Evolutionary conservation across 2,329 filamentous ascomycete genomes (phyloP).

Genomic region (Xylariomycetidae sp.): DNA sequence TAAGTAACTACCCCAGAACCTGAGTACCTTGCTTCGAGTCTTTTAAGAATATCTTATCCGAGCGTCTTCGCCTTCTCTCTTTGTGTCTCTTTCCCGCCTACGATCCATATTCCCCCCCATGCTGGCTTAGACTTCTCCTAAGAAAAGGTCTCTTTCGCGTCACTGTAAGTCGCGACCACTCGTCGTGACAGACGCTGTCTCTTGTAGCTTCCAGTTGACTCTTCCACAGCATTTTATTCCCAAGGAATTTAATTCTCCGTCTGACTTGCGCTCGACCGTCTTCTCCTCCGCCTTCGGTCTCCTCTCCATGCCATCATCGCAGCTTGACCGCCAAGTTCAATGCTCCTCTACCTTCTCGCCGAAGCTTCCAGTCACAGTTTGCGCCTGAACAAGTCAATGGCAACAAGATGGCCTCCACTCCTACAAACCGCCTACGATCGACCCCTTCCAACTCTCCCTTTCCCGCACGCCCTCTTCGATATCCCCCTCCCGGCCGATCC

Average conservation of each 20-base stretch:
- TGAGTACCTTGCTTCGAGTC: too few relatives aligned
- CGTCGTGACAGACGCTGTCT: conserved; percentile 6
- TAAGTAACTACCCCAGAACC: too few relatives aligned
- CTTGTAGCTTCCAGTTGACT: conserved; percentile 18
- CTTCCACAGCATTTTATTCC: conserved; percentile 4
- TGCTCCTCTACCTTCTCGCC: neutral
- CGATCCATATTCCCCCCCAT: too few relatives aligned
- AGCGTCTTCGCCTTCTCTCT: too few relatives aligned
- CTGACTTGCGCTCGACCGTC: conserved; percentile 2
- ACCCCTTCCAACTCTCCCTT: conserved; percentile 75
- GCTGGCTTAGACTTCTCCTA: conserved; percentile 10
- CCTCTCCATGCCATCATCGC: too few relatives aligned
- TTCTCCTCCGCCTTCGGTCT: conserved; percentile 3
- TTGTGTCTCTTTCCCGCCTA: too few relatives aligned
- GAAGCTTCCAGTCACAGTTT: neutral
- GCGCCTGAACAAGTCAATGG: conserved; percentile 43
- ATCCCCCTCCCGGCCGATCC: conserved; percentile 48
- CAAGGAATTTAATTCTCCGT: too few relatives aligned
- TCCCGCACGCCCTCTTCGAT: conserved; percentile 55
- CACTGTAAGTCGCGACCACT: conserved; percentile 24
- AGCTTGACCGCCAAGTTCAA: too few relatives aligned
- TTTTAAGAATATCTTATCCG: too few relatives aligned
- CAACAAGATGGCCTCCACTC: conserved; percentile 53
- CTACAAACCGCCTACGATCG: conserved; percentile 56
- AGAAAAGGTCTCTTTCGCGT: conserved; percentile 19